A percentile compares a stretch with the other conserved stretches of the same genome.
phyloP scores from a whole-genome alignment of 805 yeast genomes.

The Lipomyces starkeyi region DNA sequence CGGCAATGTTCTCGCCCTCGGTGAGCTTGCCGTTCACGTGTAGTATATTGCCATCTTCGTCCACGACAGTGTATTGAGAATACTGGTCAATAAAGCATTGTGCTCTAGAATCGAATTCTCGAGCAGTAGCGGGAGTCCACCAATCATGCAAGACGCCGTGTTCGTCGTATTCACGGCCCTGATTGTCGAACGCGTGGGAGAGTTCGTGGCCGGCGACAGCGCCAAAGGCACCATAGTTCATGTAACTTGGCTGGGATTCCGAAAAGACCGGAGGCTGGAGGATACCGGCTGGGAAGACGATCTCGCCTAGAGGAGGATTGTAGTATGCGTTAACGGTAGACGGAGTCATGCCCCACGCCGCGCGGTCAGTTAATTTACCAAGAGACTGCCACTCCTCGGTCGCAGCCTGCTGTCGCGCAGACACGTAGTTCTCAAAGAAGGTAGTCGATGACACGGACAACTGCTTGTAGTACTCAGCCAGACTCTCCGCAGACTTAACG shows the following conservation, averaged over 20 bases:
- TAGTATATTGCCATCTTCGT: constrained; percentile 30
- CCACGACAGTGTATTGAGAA: constrained; percentile 35
- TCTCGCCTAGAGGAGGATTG: constrained; percentile 38
- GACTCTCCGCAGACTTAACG: constrained; percentile 26
- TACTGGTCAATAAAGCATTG: constrained; percentile 37
- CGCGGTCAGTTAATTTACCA: constrained; percentile 34
- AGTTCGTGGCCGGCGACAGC: constrained; percentile 39
- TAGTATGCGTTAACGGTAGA: constrained; percentile 39
- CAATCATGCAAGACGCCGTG: constrained; percentile 35
- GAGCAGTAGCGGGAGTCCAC: constrained; percentile 34
- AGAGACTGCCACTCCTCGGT: constrained; percentile 32
- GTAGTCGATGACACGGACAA: constrained; percentile 23
- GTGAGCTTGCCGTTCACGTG: constrained; percentile 38
- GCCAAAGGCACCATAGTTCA: constrained; percentile 39
- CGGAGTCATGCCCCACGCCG: constrained; percentile 38
- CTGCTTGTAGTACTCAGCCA: constrained; percentile 34
- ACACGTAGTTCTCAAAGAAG: constrained; percentile 34
- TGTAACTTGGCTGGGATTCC: constrained; percentile 34
- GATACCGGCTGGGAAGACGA: constrained; percentile 39
- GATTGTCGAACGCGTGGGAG: constrained; percentile 39
- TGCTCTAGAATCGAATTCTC: constrained; percentile 35
- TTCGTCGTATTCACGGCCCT: constrained; percentile 37
- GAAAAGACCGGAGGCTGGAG: constrained; percentile 37
- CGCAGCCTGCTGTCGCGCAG: constrained; percentile 33
- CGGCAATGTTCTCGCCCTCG: constrained; percentile 38